These are phyloP conservation scores for Penicillium roqueforti DNA, from an alignment of 495 filamentous ascomycete species.

Conservation along the genomic window DNA sequence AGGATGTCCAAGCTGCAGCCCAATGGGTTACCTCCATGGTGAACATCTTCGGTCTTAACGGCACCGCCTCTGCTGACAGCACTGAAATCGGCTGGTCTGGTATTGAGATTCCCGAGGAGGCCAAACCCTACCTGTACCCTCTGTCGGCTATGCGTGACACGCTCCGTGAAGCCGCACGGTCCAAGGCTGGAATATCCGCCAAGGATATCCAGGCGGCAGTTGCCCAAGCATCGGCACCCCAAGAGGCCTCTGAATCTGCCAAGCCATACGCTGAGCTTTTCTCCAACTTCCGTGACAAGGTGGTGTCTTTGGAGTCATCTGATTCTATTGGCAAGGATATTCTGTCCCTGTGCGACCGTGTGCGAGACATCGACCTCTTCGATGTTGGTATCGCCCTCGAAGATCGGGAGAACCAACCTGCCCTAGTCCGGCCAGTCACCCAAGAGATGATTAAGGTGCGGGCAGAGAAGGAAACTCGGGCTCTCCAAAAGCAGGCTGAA, in stretches of 20 bases:
- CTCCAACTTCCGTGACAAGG: conserved; percentile 35
- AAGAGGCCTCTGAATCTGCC: conserved; percentile 25
- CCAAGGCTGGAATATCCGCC: conserved; percentile 30
- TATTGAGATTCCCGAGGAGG: conserved; percentile 56
- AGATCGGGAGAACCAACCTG: conserved; percentile 68
- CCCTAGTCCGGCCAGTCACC: conserved; percentile 79
- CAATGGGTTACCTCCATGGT: conserved; percentile 82
- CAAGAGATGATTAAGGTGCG: conserved; percentile 67
- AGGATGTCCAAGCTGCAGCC: conserved; percentile 57
- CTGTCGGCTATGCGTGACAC: conserved; percentile 65
- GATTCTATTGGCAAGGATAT: conserved; percentile 53
- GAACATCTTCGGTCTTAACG: conserved; percentile 80
- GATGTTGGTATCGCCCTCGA: conserved; percentile 82
- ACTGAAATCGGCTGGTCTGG: conserved; percentile 79
- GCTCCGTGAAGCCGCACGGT: conserved; percentile 55
- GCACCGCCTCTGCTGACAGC: conserved; percentile 48
- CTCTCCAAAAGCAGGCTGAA: conserved; percentile 54
- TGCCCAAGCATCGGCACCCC: conserved; percentile 17
- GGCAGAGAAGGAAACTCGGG: conserved; percentile 57
- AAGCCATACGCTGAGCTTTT: conserved; percentile 38
- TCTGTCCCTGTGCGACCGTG: conserved; percentile 66
- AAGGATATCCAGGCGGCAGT: conserved; percentile 34
- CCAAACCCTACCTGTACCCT: conserved; percentile 61
- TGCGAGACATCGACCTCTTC: conserved; percentile 76
- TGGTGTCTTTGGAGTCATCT: conserved; percentile 45